Conservation (phyloP, 1,284 basidiomycete genomes). For the Cutaneotrichosporon cyanovorans region DNA sequence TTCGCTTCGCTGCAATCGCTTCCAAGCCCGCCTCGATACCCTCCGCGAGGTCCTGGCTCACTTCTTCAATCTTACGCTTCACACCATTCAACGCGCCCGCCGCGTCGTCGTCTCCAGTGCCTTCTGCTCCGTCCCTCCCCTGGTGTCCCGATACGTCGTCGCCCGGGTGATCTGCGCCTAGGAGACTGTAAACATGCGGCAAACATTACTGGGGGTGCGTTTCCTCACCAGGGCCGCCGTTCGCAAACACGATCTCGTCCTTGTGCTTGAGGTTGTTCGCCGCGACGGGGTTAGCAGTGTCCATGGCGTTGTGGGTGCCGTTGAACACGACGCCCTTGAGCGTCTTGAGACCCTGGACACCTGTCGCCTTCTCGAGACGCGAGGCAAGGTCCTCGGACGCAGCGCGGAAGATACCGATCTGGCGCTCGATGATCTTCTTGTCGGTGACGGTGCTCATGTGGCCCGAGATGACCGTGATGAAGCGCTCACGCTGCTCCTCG, state of each 20-base stretch:
- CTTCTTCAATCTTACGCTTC: too few relatives aligned
- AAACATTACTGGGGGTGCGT: background rate
- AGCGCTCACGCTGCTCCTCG: slow-evolving; percentile 59
- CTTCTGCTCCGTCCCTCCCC: too few relatives aligned
- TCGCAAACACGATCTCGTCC: background rate
- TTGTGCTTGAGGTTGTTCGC: slow-evolving; percentile 3
- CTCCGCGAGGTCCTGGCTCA: too few relatives aligned
- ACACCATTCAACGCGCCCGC: too few relatives aligned
- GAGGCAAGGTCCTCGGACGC: slow-evolving; percentile 65
- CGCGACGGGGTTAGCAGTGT: background rate
- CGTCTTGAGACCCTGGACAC: slow-evolving; percentile 43
- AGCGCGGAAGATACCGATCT: slow-evolving; percentile 71
- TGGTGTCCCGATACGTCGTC: too few relatives aligned
- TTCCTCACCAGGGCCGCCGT: background rate
- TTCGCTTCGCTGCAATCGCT: too few relatives aligned
- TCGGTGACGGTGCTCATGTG: slow-evolving; percentile 64
- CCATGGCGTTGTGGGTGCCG: slow-evolving; percentile 28
- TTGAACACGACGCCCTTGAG: slow-evolving; percentile 61
- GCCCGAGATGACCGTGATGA: slow-evolving; percentile 66
- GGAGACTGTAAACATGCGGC: background rate
- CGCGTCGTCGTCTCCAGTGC: too few relatives aligned
- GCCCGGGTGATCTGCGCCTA: too few relatives aligned
- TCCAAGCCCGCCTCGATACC: too few relatives aligned
- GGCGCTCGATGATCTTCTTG: slow-evolving; percentile 57
- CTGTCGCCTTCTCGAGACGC: slow-evolving; percentile 65